phyloP scores from a whole-genome alignment of 2,329 filamentous ascomycete species.

The Colletotrichum falcatum region DNA sequence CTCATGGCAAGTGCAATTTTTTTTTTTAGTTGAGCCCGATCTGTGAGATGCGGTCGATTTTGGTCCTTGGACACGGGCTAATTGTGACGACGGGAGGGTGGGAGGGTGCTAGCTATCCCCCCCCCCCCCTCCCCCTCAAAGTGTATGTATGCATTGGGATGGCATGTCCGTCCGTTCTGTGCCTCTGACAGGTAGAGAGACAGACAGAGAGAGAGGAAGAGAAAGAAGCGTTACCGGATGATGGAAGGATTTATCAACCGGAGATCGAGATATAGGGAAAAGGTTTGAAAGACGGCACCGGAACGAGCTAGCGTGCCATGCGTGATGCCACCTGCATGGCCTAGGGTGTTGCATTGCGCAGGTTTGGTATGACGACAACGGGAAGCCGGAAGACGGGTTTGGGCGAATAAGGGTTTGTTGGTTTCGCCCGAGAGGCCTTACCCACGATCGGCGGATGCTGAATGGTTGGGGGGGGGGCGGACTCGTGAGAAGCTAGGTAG shows the following conservation, averaged over 20 bases:
- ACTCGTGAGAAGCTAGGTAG: not conserved
- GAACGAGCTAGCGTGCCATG: conserved; percentile 14
- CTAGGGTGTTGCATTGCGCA: not conserved
- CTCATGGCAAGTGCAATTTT: no score
- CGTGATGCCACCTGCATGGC: not conserved
- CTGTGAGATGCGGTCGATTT: not conserved
- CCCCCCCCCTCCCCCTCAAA: not conserved
- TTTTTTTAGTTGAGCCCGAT: not conserved
- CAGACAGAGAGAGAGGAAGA: not conserved
- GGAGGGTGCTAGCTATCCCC: no score
- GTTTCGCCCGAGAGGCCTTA: conserved; percentile 39
- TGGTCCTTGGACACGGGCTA: not conserved
- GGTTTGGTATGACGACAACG: not conserved
- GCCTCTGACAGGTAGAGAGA: not conserved
- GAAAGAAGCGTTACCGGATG: not conserved
- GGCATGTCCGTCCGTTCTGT: conserved; percentile 24
- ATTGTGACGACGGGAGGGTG: not conserved
- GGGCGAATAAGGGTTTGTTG: not conserved
- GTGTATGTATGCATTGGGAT: conserved; percentile 29
- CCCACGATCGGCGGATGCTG: conserved; percentile 34
- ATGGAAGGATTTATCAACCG: not conserved
- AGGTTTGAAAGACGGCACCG: not conserved
- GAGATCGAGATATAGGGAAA: not conserved
- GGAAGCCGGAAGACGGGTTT: not conserved
- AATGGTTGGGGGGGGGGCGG: conserved; percentile 10